phyloP scores from a whole-genome alignment of 2,329 filamentous ascomycete genomes.

The Neofusicoccum kwambonambiense region DNA sequence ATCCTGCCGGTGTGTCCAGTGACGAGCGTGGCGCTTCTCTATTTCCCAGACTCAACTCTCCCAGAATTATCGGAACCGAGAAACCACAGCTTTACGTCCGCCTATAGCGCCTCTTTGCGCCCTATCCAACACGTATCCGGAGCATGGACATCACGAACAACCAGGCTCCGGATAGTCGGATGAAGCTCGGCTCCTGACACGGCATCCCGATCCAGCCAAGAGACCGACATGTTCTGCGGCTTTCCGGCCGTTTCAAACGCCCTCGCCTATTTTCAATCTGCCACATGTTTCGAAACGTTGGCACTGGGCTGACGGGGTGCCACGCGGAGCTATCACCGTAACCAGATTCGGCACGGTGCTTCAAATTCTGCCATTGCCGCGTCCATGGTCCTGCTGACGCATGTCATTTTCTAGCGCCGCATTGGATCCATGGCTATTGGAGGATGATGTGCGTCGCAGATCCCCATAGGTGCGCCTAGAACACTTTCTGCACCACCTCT shows the following conservation, averaged over 20 bases:
- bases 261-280: neutral
- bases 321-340: neutral
- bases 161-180: neutral
- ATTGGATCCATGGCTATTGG: slow-evolving; percentile 2
- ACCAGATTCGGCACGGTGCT: neutral
- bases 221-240: too few relatives aligned
- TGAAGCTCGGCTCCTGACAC: neutral
- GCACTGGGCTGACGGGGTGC: neutral
- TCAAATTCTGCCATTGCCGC: neutral
- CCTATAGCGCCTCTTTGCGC: too few relatives aligned
- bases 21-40: neutral
- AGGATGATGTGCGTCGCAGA: neutral
- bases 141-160: neutral
- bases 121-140: too few relatives aligned
- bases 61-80: neutral
- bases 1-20: neutral
- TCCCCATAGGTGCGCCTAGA: neutral
- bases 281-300: neutral
- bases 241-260: too few relatives aligned
- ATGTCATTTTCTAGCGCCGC: slow-evolving; percentile 5
- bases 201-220: too few relatives aligned
- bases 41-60: neutral
- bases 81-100: neutral
- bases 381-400: neutral
- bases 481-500: neutral